These are phyloP conservation scores for Microbotryum lychnidis-dioicae DNA, from an alignment of 1,284 basidiomycete genomes.

Conservation along the genomic window DNA sequence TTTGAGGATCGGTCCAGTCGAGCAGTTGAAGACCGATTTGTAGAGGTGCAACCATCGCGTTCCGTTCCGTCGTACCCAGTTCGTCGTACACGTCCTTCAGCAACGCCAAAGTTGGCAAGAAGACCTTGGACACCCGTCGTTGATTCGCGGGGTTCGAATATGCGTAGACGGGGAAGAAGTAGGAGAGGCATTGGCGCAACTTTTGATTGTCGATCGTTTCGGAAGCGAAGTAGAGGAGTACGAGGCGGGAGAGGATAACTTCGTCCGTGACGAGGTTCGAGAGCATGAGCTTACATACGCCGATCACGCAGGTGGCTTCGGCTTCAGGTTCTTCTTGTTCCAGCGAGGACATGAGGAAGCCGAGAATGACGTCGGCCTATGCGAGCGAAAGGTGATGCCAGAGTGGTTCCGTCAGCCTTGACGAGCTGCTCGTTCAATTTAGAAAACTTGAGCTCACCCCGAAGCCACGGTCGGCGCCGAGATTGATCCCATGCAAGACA, in stretches of 20 bases:
- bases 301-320: constrained; percentile 70
- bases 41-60: constrained; percentile 64
- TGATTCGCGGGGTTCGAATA: constrained; percentile 77
- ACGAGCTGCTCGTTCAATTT: background rate
- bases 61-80: constrained; percentile 57
- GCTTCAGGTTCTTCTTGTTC: constrained; percentile 64
- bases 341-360: constrained; percentile 66
- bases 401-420: background rate
- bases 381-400: background rate
- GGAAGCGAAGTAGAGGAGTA: constrained; percentile 78
- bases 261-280: constrained; percentile 71
- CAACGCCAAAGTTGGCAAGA: constrained; percentile 64
- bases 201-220: constrained; percentile 77
- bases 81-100: constrained; percentile 62
- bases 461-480: constrained; percentile 47
- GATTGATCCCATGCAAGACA: constrained; percentile 76
- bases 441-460: constrained; percentile 16
- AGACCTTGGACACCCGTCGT: constrained; percentile 65
- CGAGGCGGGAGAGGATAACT: constrained; percentile 67
- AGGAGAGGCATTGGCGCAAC: constrained; percentile 83
- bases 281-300: constrained; percentile 82
- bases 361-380: constrained; percentile 61
- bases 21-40: constrained; percentile 77
- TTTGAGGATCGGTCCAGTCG: constrained; percentile 89
- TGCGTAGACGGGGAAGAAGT: constrained; percentile 92